phyloP scores from a whole-genome alignment of 805 yeast species.

The Yarrowia divulgata region DNA sequence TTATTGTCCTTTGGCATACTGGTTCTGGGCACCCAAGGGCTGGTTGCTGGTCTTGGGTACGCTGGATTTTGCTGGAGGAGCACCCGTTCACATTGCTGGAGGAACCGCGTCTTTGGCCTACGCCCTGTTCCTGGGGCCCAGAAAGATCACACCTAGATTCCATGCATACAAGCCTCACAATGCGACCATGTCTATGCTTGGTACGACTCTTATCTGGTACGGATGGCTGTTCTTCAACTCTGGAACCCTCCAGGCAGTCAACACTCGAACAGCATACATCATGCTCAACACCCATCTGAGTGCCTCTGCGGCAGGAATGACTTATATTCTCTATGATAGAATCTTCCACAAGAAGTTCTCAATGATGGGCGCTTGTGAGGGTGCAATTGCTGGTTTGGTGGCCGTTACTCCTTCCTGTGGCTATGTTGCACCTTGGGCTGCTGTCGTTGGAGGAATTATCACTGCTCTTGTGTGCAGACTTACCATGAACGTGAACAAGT shows the following conservation, averaged over 20 bases:
- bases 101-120: slow-evolving; percentile 76
- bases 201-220: slow-evolving; percentile 73
- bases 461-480: slow-evolving; percentile 14
- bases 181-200: slow-evolving; percentile 68
- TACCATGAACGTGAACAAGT: slow-evolving; percentile 45
- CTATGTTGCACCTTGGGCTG: slow-evolving; percentile 74
- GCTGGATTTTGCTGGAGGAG: slow-evolving; percentile 78
- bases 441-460: slow-evolving; percentile 2
- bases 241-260: slow-evolving; percentile 63
- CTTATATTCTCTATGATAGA: slow-evolving; percentile 56
- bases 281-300: slow-evolving; percentile 60
- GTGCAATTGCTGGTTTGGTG: slow-evolving; percentile 92
- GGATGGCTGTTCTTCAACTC: slow-evolving; percentile 85
- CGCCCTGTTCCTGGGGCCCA: slow-evolving; percentile 69
- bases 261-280: slow-evolving; percentile 47
- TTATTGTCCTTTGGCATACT: slow-evolving; percentile 74
- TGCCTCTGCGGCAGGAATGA: slow-evolving; percentile 57
- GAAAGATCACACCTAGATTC: slow-evolving; percentile 54
- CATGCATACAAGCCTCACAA: slow-evolving; percentile 70
- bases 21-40: slow-evolving; percentile 76
- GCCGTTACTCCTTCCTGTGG: slow-evolving; percentile 98
- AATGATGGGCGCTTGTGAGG: slow-evolving; percentile 91
- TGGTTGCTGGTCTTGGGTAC: slow-evolving; percentile 69
- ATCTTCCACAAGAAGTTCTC: slow-evolving; percentile 83
- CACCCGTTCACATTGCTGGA: slow-evolving; percentile 75